These are phyloP conservation scores for Coniochaeta sp. DNA, from an alignment of 2,329 filamentous ascomycete genomes.

Conservation along the genomic window DNA sequence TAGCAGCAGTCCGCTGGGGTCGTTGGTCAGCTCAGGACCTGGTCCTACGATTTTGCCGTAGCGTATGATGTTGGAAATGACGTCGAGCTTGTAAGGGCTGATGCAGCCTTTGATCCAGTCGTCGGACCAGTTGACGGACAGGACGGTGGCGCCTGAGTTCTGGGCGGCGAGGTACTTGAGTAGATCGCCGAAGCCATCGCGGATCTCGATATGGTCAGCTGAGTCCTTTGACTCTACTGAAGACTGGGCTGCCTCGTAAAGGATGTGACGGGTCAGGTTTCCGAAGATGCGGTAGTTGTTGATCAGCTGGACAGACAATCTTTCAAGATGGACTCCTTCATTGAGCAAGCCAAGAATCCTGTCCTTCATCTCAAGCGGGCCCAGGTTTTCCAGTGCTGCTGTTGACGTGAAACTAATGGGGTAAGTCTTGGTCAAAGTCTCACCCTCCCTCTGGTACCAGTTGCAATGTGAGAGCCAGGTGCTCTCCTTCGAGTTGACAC, in stretches of 20 bases:
- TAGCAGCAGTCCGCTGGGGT: neutral
- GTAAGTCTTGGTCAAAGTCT: neutral
- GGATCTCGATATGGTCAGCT: neutral
- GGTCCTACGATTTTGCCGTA: constrained; percentile 24
- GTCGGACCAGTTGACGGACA: constrained; percentile 1
- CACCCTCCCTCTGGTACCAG: neutral
- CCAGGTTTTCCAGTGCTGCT: neutral
- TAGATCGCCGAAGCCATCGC: neutral
- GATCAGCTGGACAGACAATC: neutral
- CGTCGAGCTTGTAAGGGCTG: neutral
- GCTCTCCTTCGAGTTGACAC: neutral
- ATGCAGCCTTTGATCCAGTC: neutral
- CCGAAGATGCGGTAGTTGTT: neutral
- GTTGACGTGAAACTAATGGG: neutral
- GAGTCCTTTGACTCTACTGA: neutral
- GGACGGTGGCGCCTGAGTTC: neutral
- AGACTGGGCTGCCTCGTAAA: neutral
- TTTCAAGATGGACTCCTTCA: neutral
- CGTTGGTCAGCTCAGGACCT: neutral
- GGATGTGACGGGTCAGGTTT: neutral
- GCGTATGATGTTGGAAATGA: constrained; percentile 28
- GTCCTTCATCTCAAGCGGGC: neutral
- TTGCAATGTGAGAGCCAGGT: neutral
- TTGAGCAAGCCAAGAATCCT: neutral
- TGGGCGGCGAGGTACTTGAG: neutral